Conservation (phyloP, 2,329 filamentous ascomycete genomes). For the Paradendryphiella salina region DNA sequence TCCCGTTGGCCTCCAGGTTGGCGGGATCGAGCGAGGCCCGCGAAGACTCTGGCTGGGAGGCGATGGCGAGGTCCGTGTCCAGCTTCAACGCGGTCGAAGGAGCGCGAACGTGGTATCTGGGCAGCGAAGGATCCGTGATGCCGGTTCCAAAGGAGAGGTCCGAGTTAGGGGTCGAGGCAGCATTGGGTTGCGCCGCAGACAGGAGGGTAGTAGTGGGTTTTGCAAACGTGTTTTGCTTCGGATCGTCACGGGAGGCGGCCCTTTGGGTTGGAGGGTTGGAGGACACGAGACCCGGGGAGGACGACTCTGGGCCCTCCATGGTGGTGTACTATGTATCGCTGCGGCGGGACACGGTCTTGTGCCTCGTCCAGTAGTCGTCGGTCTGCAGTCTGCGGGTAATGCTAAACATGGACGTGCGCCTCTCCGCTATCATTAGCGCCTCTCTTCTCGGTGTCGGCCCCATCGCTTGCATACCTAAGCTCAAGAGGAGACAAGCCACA, state of each 20-base stretch:
- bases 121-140: conserved; percentile 18
- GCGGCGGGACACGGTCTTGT: conserved; percentile 28
- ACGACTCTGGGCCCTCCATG: conserved; percentile 39
- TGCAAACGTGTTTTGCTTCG: conserved; percentile 5
- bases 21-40: conserved; percentile 29
- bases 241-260: conserved; percentile 20
- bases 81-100: conserved; percentile 31
- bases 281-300: conserved; percentile 26
- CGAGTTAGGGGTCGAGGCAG: conserved; percentile 28
- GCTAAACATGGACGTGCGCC: conserved; percentile 22
- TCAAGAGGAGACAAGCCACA: background rate
- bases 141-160: conserved; percentile 21
- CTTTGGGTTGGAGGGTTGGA: conserved; percentile 20
- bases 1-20: conserved; percentile 39
- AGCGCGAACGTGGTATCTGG: conserved; percentile 33
- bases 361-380: conserved; percentile 18
- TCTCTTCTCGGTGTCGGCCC: background rate
- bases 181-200: conserved; percentile 26
- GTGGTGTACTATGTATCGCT: conserved; percentile 38
- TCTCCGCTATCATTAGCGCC: conserved; percentile 18
- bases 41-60: conserved; percentile 24
- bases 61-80: conserved; percentile 41
- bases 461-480: conserved; percentile 3
- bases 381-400: conserved; percentile 17
- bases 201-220: conserved; percentile 11